Conservation (phyloP, 768 basidiomycete genomes). For the Tricholoma matsutake region DNA sequence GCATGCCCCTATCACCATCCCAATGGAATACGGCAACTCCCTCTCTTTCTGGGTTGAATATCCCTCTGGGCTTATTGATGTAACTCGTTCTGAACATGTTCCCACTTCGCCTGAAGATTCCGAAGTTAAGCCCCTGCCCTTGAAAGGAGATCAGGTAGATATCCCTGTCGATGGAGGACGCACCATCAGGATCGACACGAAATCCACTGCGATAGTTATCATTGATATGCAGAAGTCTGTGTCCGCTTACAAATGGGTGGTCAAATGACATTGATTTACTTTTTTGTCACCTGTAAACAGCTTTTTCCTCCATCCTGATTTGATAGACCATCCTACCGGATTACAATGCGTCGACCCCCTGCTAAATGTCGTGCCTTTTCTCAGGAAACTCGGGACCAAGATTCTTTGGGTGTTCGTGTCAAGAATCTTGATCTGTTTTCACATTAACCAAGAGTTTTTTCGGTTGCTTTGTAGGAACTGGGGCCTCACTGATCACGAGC, state of each 20-base stretch:
- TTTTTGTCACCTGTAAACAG: constrained; percentile 27
- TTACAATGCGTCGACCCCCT: constrained; percentile 56
- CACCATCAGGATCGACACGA: constrained; percentile 46
- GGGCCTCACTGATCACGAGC: constrained; percentile 65
- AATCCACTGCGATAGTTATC: constrained; percentile 54
- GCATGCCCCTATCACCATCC: constrained; percentile 38
- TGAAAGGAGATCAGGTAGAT: constrained; percentile 43
- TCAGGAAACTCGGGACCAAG: constrained; percentile 40
- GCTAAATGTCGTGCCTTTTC: constrained; percentile 41
- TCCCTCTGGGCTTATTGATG: constrained; percentile 58
- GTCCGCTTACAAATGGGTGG: background rate
- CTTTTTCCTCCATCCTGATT: constrained; percentile 63
- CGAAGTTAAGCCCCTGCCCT: constrained; percentile 24
- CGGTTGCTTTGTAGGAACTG: constrained; percentile 48
- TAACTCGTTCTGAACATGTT: constrained; percentile 48
- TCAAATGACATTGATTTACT: background rate
- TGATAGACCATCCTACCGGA: constrained; percentile 53
- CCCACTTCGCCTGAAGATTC: constrained; percentile 13
- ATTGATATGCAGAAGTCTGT: constrained; percentile 75
- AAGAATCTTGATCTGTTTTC: constrained; percentile 33
- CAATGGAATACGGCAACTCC: constrained; percentile 54
- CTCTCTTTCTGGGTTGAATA: constrained; percentile 68
- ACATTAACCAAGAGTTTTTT: background rate
- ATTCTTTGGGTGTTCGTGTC: constrained; percentile 29
- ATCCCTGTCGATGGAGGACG: constrained; percentile 52